A percentile compares a stretch with the other conserved stretches of the same genome.
Evolutionary conservation across 805 yeast species (phyloP).

Genomic region (Zygosaccharomyces lentus): DNA sequence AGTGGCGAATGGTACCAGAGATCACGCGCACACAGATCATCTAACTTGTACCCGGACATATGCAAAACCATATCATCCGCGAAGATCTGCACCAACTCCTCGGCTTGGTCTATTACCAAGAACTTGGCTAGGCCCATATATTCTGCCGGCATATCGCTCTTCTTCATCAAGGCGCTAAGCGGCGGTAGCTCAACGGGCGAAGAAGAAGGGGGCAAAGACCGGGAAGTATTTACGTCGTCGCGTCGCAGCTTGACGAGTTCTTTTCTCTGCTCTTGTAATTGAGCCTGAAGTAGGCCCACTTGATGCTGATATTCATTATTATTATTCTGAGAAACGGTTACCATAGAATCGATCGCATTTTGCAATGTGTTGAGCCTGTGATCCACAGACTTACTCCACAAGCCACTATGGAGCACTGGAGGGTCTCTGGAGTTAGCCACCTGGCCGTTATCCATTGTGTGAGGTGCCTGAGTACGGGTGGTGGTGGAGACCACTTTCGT

Average conservation of each 20-base stretch:
- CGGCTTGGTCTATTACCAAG: constrained; percentile 36
- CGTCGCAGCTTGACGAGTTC: neutral
- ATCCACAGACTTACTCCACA: constrained; percentile 28
- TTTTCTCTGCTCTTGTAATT: constrained; percentile 9
- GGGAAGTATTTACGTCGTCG: neutral
- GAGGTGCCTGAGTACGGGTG: constrained; percentile 38
- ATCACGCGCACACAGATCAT: constrained; percentile 44
- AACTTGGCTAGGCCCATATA: constrained; percentile 24
- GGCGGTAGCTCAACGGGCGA: constrained; percentile 6
- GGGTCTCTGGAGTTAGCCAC: neutral
- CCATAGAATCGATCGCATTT: constrained; percentile 37
- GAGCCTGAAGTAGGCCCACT: constrained; percentile 14
- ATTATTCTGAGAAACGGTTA: constrained; percentile 34
- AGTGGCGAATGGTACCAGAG: constrained; percentile 56
- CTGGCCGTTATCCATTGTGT: neutral
- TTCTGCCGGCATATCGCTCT: neutral
- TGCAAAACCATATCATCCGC: constrained; percentile 56
- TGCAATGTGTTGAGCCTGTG: constrained; percentile 39
- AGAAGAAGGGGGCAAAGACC: neutral
- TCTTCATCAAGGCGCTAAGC: neutral
- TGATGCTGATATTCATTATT: constrained; percentile 20
- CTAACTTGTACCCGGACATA: constrained; percentile 59
- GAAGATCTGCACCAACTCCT: constrained; percentile 49
- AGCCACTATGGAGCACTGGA: neutral
- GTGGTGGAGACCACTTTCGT: neutral